A percentile compares a stretch with the other conserved stretches of the same genome.
phyloP scores from a whole-genome alignment of 495 filamentous ascomycete genomes.

The Gamarada debralockiae region DNA sequence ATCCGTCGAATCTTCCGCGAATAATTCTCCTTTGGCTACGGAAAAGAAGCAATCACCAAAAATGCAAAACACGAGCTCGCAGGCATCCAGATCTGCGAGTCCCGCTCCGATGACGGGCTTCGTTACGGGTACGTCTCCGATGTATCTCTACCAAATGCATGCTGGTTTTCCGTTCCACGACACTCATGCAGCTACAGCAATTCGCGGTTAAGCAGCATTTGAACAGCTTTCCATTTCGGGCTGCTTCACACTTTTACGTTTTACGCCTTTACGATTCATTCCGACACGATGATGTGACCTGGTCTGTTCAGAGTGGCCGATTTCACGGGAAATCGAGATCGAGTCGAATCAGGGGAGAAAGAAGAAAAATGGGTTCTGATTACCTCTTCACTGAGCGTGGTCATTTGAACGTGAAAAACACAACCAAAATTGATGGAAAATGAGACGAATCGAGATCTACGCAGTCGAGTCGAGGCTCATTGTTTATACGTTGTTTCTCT shows the following conservation, averaged over 20 bases:
- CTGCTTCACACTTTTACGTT: slow-evolving; percentile 2
- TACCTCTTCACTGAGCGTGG: slow-evolving; percentile 28
- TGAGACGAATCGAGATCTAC: not conserved
- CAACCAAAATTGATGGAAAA: not conserved
- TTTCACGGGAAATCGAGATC: not conserved
- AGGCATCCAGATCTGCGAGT: slow-evolving; percentile 22
- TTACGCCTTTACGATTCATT: slow-evolving; percentile 6
- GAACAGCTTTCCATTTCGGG: not conserved
- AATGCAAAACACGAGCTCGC: slow-evolving; percentile 13
- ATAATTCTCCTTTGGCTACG: slow-evolving; percentile 20
- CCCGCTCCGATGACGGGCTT: slow-evolving; percentile 29
- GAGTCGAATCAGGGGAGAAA: not conserved
- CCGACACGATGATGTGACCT: slow-evolving; percentile 4
- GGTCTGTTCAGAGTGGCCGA: slow-evolving; percentile 1
- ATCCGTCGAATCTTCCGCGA: slow-evolving; percentile 14
- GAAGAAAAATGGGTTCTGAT: slow-evolving; percentile 3
- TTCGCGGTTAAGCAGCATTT: slow-evolving; percentile 22
- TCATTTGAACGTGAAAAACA: slow-evolving; percentile 1
- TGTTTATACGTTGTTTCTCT: not conserved
- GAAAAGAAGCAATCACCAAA: slow-evolving; percentile 20
- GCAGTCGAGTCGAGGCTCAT: not conserved
- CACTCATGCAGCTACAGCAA: slow-evolving; percentile 27
- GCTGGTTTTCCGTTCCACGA: slow-evolving; percentile 26
- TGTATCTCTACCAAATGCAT: slow-evolving; percentile 25
- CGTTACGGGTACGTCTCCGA: slow-evolving; percentile 28